A percentile compares a stretch with the other conserved stretches of the same genome.
Evolutionary conservation across 305 asterid species (phyloP).

Genomic region (Fraxinus sp.): DNA sequence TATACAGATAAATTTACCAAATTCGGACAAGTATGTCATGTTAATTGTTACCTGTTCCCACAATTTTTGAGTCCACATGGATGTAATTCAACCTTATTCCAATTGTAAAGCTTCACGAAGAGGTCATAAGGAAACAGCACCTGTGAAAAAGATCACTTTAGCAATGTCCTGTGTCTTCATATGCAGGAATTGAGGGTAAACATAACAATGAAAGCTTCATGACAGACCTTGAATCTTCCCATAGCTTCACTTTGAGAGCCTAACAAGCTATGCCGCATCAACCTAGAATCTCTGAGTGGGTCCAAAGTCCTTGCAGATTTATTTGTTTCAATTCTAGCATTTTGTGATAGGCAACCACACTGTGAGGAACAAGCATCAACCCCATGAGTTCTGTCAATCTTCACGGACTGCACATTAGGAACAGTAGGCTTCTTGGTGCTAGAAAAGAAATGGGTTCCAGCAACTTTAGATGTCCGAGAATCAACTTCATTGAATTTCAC

Average conservation of each 20-base stretch:
- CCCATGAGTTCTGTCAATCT: slow-evolving; percentile 28
- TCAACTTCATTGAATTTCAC: slow-evolving; percentile 32
- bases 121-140: slow-evolving; percentile 65
- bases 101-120: slow-evolving; percentile 73
- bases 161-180: slow-evolving; percentile 5
- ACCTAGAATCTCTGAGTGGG: slow-evolving; percentile 44
- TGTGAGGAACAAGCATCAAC: slow-evolving; percentile 35
- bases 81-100: slow-evolving; percentile 59
- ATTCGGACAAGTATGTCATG: slow-evolving; percentile 1
- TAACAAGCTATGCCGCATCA: slow-evolving; percentile 27
- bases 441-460: slow-evolving; percentile 36
- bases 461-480: slow-evolving; percentile 32
- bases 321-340: slow-evolving; percentile 37
- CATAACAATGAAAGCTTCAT: slow-evolving; percentile 25
- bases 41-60: slow-evolving; percentile 70
- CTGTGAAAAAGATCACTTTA: slow-evolving; percentile 48
- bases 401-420: slow-evolving; percentile 35
- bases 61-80: slow-evolving; percentile 77
- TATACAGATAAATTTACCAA: slow-evolving; percentile 4
- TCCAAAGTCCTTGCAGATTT: slow-evolving; percentile 45
- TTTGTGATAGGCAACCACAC: slow-evolving; percentile 23
- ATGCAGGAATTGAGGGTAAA: neutral
- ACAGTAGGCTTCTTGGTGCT: slow-evolving; percentile 29
- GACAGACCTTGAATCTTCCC: slow-evolving; percentile 55
- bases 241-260: slow-evolving; percentile 40